Base-by-base conservation (phyloP, 2,329 filamentous ascomycete genomes). In the Fonsecaea pedrosoi region DNA sequence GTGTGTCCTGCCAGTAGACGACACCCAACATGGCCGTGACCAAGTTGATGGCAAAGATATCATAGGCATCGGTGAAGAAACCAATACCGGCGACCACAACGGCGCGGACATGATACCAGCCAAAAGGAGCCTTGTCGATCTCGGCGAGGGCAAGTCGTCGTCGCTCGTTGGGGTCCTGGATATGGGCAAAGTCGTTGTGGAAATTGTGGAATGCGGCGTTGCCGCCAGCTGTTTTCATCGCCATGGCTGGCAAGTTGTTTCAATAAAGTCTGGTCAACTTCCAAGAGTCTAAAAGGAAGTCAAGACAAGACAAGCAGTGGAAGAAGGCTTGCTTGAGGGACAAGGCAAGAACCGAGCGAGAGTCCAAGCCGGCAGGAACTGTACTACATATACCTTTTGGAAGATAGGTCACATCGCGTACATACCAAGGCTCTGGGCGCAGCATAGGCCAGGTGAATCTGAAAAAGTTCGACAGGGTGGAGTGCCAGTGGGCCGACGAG, bases 31-130 rank as follows among this genome's bases (percentile, higher is more conserved):
- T 92, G 69, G 86, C 84, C 34, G 90, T 91, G 70, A 90, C 82
- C 75, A 92, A 82, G 70, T 88, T 90, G 72, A 90, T 89, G 75
- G 89, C 88, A 78, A 95, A 95, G 81, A 93, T 92, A 75, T 91
- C 89, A 79, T 94, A 94, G 12, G 90, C 90, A 76, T 94, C 92
- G 15, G 92, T 94, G 80, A 95, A 95, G 86, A 96, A 95, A 73
- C 92, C 92, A 69, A 94, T 90, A 73, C 92, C 92, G 35, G 91
- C 91, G 30, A 94, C 91, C 8, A 91, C 80, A 62, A 91, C 86
- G 65, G 91, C 90, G 48, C 91, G 86, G 66, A 94, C 86, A 75
- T 95, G 92, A 76, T 93, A 92, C 91, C 91, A 94, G 54, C 74
- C 74, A 56, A 75, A 75, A 37, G 72, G 72, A 10, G 74, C 74